Base-by-base conservation (phyloP, 139 green algal species). In the Volvox africanus region DNA sequence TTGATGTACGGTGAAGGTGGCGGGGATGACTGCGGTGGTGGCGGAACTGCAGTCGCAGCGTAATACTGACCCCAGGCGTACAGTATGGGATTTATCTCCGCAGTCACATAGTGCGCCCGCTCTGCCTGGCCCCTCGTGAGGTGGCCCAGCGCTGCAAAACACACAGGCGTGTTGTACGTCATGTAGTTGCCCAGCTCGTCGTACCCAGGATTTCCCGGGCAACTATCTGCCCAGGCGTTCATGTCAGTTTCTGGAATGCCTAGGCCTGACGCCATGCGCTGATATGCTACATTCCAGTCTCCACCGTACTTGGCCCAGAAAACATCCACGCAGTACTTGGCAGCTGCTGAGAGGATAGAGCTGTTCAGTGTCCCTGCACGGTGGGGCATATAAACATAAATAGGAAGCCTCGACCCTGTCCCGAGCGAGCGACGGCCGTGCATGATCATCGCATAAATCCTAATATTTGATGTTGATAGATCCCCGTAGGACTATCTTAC, bases 111-210 rank as follows among this genome's bases (percentile, higher is more conserved):
- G 44, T 55, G 44, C 9, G 44, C 44, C 44, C 44, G 44, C 44
- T 55, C 44, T 9, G 44, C 44, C 44, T 55, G 44, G 9, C 44
- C 44, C 44, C 9, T 9, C 44, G 44, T 55, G 44, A 55, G 9
- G 44, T 55, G 44, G 5, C 44, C 44, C 5, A 89, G 36, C 0
- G 68, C 84, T 11, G 84, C 36, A 32, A 78, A 81, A 69, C 84
- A 89, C 35, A 44, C 67, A n/a, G 22, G 1, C 13, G 26, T 50
- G 36, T 35, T 81, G 68, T 89, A 89, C 36, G 84, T 89, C 68
- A 89, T 67, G 68, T 81, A 89, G 84, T 89, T 89, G 65, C 84
- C 84, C 68, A 89, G 68, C 35, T 81, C 68, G 35, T 89, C 84
- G 84, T 89, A 89, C 5, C 84, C 68, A 17, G 32, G 61, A 11